Conservation (phyloP, 192 early-diverging fungal species). For the Linnemannia elongata region DNA sequence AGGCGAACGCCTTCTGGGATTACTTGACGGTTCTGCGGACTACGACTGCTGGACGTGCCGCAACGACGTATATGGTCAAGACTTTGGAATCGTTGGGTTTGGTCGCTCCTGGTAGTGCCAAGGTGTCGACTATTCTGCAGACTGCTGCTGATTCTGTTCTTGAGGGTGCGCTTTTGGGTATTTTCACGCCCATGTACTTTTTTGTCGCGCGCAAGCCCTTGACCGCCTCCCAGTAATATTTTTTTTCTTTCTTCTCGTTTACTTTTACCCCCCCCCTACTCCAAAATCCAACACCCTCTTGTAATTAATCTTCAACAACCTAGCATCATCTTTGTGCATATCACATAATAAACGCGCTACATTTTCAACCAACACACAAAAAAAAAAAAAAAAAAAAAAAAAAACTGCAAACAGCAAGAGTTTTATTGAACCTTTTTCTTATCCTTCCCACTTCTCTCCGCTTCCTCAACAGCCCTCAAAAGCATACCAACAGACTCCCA, state of each 20-base stretch:
- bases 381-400: no score
- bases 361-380: background rate
- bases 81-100: constrained; percentile 86
- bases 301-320: background rate
- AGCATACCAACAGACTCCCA: constrained; percentile 12
- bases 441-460: background rate
- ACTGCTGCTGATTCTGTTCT: constrained; percentile 88
- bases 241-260: background rate
- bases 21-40: constrained; percentile 60
- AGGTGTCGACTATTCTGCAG: constrained; percentile 86
- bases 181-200: constrained; percentile 98
- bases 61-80: constrained; percentile 84
- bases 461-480: background rate
- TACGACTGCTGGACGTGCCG: constrained; percentile 73
- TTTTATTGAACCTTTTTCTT: background rate
- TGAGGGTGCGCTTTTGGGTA: constrained; percentile 78
- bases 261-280: background rate
- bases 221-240: background rate
- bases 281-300: no score
- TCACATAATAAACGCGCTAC: background rate
- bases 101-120: constrained; percentile 87
- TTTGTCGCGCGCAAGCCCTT: constrained; percentile 80
- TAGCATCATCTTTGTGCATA: background rate
- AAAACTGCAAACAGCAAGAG: no score
- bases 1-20: constrained; percentile 66